Evolutionary conservation across 495 filamentous ascomycete genomes (phyloP).

Genomic region (Xanthoparmelia taractica): DNA sequence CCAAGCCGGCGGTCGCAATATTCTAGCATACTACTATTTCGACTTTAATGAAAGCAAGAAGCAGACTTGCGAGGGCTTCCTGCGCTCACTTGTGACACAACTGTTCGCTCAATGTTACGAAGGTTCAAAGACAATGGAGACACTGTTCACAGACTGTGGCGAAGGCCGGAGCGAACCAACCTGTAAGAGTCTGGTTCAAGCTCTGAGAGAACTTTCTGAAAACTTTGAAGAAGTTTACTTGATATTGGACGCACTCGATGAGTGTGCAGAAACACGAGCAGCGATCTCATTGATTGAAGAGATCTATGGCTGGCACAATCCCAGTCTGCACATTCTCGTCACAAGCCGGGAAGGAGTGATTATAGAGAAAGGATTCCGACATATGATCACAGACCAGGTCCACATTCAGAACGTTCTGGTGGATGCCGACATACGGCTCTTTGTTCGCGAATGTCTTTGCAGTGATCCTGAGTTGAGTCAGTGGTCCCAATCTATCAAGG

Average conservation of each 20-base stretch:
- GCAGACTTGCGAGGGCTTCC: neutral
- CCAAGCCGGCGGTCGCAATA: neutral
- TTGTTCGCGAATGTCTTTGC: constrained; percentile 19
- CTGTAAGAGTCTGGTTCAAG: neutral
- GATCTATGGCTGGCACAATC: constrained; percentile 19
- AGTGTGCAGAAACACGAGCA: constrained; percentile 25
- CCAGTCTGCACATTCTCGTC: constrained; percentile 25
- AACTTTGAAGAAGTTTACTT: constrained; percentile 13
- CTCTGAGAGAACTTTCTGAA: neutral
- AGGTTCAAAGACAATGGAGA: constrained; percentile 12
- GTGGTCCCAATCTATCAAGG: constrained; percentile 22
- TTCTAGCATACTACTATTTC: neutral
- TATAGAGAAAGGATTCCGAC: neutral
- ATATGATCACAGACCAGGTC: too few relatives aligned
- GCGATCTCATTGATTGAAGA: constrained; percentile 25
- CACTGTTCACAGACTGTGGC: constrained; percentile 15
- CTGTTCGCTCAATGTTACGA: neutral
- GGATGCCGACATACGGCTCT: constrained; percentile 28
- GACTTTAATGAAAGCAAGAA: neutral
- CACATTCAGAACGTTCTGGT: constrained; percentile 17
- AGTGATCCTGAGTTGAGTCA: constrained; percentile 9
- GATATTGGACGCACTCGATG: constrained; percentile 31
- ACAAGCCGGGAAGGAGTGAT: constrained; percentile 28
- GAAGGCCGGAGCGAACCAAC: constrained; percentile 21
- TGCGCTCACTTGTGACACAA: neutral